phyloP scores from a whole-genome alignment of 2,329 filamentous ascomycete genomes.

The Drechmeria coniospora region DNA sequence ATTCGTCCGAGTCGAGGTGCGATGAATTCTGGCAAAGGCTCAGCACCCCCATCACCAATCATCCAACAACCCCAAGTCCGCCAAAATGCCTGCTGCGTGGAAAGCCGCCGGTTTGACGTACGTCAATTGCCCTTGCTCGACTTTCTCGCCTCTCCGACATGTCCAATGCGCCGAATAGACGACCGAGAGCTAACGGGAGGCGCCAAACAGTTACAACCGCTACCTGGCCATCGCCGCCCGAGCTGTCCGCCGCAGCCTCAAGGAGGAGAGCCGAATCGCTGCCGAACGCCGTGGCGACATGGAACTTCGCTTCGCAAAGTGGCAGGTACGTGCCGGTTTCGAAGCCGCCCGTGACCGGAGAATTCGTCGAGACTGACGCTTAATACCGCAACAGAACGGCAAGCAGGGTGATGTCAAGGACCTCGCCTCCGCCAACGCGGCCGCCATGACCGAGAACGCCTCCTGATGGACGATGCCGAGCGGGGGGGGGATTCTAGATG shows the following conservation, averaged over 20 bases:
- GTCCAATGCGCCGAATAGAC: not conserved
- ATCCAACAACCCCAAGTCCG: conserved; percentile 18
- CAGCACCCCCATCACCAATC: conserved; percentile 18
- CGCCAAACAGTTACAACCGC: conserved; percentile 80
- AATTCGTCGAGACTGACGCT: conserved; percentile 9
- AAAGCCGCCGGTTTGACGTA: conserved; percentile 96
- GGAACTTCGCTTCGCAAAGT: conserved; percentile 85
- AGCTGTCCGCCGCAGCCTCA: conserved; percentile 89
- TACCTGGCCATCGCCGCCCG: conserved; percentile 92
- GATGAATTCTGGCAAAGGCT: conserved; percentile 20
- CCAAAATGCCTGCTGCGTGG: conserved; percentile 93
- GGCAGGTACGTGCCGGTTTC: conserved; percentile 50
- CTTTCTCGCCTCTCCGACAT: not conserved
- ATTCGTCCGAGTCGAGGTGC: conserved; percentile 10
- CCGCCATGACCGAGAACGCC: conserved; percentile 21
- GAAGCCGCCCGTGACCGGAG: not conserved
- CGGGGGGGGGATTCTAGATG: not conserved
- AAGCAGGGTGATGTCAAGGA: conserved; percentile 81
- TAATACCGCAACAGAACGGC: conserved; percentile 56
- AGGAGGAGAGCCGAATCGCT: conserved; percentile 77
- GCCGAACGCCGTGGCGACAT: conserved; percentile 84
- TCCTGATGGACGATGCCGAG: conserved; percentile 8
- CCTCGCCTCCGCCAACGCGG: conserved; percentile 42
- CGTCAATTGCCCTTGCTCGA: conserved; percentile 26
- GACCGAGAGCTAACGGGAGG: conserved; percentile 16